A percentile compares a stretch with the other conserved stretches of the same genome.
Conservation (phyloP, 2,329 filamentous ascomycete genomes). For the Teratosphaeria epicoccoides region DNA sequence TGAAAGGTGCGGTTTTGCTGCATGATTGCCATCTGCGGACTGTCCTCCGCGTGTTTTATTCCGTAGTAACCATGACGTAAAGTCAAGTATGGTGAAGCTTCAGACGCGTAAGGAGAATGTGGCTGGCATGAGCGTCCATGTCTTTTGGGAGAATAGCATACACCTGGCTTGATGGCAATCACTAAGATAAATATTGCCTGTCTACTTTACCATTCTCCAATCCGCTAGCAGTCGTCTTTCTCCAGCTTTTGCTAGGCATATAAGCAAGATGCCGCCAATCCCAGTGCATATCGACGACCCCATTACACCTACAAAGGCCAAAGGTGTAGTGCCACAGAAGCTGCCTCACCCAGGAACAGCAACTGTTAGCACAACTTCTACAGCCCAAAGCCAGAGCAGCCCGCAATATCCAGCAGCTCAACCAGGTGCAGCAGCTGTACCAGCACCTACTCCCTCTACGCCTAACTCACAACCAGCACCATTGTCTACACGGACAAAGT, state of each 20-base stretch:
- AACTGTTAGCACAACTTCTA: slow-evolving; percentile 13
- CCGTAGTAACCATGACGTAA: neutral
- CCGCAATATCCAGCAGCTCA: slow-evolving; percentile 21
- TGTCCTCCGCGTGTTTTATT: neutral
- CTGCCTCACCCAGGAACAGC: slow-evolving; percentile 14
- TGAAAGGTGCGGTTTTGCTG: slow-evolving; percentile 9
- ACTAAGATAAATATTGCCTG: neutral
- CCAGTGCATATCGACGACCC: slow-evolving; percentile 38
- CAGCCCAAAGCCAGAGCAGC: slow-evolving; percentile 5
- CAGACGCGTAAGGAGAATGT: neutral
- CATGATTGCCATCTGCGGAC: neutral
- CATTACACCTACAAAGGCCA: slow-evolving; percentile 31
- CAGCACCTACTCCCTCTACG: slow-evolving; percentile 23
- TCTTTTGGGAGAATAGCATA: neutral
- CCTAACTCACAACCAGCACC: slow-evolving; percentile 11
- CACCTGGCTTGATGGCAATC: neutral
- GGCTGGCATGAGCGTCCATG: neutral
- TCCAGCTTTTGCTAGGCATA: neutral
- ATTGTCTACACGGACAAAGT: slow-evolving; percentile 17
- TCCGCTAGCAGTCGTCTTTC: slow-evolving; percentile 1
- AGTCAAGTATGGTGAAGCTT: neutral
- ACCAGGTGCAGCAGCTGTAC: slow-evolving; percentile 20
- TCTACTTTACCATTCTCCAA: slow-evolving; percentile 2
- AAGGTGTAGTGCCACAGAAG: slow-evolving; percentile 29
- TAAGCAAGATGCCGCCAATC: slow-evolving; percentile 34